Evolutionary conservation across 495 filamentous ascomycete genomes (phyloP).

Genomic region (Tuber indicum): DNA sequence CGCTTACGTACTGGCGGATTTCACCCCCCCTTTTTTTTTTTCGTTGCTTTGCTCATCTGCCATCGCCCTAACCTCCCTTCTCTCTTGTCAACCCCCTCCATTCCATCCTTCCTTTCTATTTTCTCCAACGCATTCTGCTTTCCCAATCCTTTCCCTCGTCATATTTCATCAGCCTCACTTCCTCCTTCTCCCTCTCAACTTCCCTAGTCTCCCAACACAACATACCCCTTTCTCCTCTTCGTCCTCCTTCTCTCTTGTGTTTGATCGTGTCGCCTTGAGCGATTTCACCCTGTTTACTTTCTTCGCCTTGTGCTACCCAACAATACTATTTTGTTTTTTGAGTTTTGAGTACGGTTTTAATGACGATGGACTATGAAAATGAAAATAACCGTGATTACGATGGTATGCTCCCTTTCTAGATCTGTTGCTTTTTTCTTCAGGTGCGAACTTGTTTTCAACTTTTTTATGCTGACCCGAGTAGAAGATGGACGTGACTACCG

Average conservation of each 20-base stretch:
- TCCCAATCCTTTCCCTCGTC: slow-evolving; percentile 30
- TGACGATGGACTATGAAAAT: slow-evolving; percentile 72
- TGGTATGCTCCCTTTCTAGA: slow-evolving; percentile 52
- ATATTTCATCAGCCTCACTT: slow-evolving; percentile 39
- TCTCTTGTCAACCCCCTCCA: slow-evolving; percentile 30
- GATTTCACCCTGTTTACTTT: slow-evolving; percentile 28
- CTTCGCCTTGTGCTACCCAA: slow-evolving; percentile 10
- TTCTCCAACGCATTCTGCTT: slow-evolving; percentile 17
- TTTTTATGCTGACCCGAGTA: slow-evolving; percentile 26
- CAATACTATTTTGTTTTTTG: slow-evolving; percentile 28
- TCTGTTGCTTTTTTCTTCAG: slow-evolving; percentile 5
- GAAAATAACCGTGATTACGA: slow-evolving; percentile 75
- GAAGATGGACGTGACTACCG: slow-evolving; percentile 34
- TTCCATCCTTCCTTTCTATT: slow-evolving; percentile 25
- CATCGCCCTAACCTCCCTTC: slow-evolving; percentile 30
- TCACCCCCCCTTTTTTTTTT: background rate
- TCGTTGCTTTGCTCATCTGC: slow-evolving; percentile 40
- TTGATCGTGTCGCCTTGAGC: slow-evolving; percentile 20
- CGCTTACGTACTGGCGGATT: background rate
- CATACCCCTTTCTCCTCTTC: slow-evolving; percentile 35
- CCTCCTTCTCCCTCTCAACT: slow-evolving; percentile 28
- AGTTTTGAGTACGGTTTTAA: slow-evolving; percentile 28
- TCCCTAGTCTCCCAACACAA: slow-evolving; percentile 37
- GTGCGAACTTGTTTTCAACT: background rate
- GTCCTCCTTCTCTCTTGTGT: slow-evolving; percentile 24